Evolutionary conservation across 1,139 yeast species (phyloP).

Genomic region (Taphrina sp.): DNA sequence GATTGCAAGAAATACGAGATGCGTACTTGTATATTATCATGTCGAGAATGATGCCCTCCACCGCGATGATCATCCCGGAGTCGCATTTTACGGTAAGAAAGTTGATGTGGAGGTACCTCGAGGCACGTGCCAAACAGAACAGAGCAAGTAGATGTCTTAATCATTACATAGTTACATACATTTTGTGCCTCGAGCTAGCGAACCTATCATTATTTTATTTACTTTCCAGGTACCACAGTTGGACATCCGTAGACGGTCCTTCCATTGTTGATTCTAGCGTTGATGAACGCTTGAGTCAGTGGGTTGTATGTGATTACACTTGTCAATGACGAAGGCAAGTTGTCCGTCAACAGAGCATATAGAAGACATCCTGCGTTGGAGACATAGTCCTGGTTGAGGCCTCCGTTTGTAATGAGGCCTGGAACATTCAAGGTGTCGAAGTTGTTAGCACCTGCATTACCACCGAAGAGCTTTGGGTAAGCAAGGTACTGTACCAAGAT

Average conservation of each 20-base stretch:
- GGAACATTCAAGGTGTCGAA: constrained; percentile 16
- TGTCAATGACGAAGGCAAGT: constrained; percentile 14
- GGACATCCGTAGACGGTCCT: constrained; percentile 5
- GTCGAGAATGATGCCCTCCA: neutral
- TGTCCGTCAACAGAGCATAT: constrained; percentile 17
- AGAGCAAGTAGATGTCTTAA: no score
- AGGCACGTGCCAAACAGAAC: no score
- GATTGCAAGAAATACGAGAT: neutral
- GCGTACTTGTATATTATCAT: neutral
- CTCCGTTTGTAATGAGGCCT: neutral
- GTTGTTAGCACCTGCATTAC: constrained; percentile 20
- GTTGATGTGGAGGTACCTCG: no score
- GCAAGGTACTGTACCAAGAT: constrained; percentile 26
- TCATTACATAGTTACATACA: no score
- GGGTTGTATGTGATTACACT: constrained; percentile 10
- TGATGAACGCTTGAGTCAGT: constrained; percentile 2
- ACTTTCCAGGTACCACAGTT: constrained; percentile 13
- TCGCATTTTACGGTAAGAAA: neutral
- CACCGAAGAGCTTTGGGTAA: constrained; percentile 17
- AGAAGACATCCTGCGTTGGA: constrained; percentile 11
- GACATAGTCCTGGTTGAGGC: constrained; percentile 6
- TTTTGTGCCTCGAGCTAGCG: neutral
- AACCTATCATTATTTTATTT: neutral
- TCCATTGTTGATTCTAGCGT: neutral
- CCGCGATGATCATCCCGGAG: neutral